Percentiles rank a stretch among this genome's conserved stretches.
Evolutionary conservation across 2,329 filamentous ascomycete genomes (phyloP).

Genomic region (Alternaria infectoria): DNA sequence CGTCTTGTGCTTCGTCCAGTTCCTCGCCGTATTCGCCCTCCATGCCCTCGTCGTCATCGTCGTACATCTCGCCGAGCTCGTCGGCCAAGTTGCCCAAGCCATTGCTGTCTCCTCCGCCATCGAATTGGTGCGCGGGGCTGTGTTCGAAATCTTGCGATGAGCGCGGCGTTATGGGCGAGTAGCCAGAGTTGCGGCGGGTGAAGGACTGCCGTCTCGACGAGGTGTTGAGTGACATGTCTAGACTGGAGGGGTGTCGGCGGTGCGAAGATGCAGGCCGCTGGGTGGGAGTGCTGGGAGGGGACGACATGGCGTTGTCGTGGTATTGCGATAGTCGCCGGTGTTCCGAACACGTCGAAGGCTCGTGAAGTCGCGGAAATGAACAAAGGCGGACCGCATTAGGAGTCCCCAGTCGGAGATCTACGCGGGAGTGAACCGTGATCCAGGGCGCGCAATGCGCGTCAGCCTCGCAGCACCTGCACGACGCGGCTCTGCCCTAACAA

Average conservation of each 20-base stretch:
- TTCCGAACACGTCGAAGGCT: slow-evolving; percentile 9
- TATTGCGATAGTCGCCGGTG: slow-evolving; percentile 7
- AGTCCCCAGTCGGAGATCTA: slow-evolving; percentile 20
- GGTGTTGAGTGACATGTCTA: slow-evolving; percentile 51
- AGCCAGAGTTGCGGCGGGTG: slow-evolving; percentile 53
- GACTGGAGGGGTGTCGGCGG: slow-evolving; percentile 49
- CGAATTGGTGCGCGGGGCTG: slow-evolving; percentile 46
- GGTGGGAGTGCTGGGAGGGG: slow-evolving; percentile 51
- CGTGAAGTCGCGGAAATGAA: slow-evolving; percentile 6
- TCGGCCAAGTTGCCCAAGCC: slow-evolving; percentile 80
- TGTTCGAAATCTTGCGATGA: slow-evolving; percentile 51
- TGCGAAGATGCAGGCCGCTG: slow-evolving; percentile 46
- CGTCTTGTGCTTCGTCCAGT: slow-evolving; percentile 33
- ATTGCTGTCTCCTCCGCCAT: slow-evolving; percentile 52
- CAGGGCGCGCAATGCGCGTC: slow-evolving; percentile 15
- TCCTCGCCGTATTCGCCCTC: slow-evolving; percentile 50
- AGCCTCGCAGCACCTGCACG: slow-evolving; percentile 8
- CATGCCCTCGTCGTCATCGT: slow-evolving; percentile 66
- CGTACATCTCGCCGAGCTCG: slow-evolving; percentile 77
- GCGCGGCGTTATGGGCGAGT: slow-evolving; percentile 53
- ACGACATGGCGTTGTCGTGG: slow-evolving; percentile 42
- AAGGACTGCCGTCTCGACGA: slow-evolving; percentile 44
- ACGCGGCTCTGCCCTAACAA: slow-evolving; percentile 2
- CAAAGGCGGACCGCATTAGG: slow-evolving; percentile 14
- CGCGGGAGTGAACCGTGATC: slow-evolving; percentile 7